These are phyloP conservation scores for Aspergillus luchuensis DNA, from an alignment of 2,329 filamentous ascomycete species.

Conservation along the genomic window DNA sequence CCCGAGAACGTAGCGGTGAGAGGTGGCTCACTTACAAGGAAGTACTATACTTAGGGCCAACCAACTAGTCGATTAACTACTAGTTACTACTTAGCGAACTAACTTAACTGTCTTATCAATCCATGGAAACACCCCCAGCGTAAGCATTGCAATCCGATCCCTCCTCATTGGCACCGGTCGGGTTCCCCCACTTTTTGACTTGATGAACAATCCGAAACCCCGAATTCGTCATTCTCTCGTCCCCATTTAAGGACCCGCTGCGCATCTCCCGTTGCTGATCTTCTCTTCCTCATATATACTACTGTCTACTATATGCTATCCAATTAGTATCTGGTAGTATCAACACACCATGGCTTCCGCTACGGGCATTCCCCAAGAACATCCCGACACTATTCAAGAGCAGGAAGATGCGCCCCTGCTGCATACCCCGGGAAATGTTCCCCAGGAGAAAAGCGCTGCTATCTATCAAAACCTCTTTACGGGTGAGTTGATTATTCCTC, in stretches of 20 bases:
- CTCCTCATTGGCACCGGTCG: not conserved
- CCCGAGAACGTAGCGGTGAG: too few species aligned
- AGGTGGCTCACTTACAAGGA: too few species aligned
- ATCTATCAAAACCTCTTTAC: constrained; percentile 72
- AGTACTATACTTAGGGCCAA: too few species aligned
- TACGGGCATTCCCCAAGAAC: constrained; percentile 64
- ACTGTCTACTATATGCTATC: too few species aligned
- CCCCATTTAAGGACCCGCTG: not conserved
- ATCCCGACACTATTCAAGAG: constrained; percentile 40
- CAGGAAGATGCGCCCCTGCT: constrained; percentile 71
- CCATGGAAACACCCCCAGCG: not conserved
- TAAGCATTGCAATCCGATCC: not conserved
- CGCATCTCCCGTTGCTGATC: too few species aligned
- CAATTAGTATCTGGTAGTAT: not conserved
- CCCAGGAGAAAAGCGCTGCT: constrained; percentile 65
- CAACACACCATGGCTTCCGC: constrained; percentile 64
- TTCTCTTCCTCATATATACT: too few species aligned
- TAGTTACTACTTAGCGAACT: too few species aligned
- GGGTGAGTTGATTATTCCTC: constrained; percentile 55
- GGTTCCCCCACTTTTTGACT: not conserved
- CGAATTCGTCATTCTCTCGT: constrained; percentile 4
- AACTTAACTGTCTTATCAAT: not conserved
- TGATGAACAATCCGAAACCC: not conserved
- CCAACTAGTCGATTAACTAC: too few species aligned
- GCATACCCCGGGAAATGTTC: constrained; percentile 70